phyloP scores from a whole-genome alignment of 495 filamentous ascomycete species.

The Mytilinidion resinicola region DNA sequence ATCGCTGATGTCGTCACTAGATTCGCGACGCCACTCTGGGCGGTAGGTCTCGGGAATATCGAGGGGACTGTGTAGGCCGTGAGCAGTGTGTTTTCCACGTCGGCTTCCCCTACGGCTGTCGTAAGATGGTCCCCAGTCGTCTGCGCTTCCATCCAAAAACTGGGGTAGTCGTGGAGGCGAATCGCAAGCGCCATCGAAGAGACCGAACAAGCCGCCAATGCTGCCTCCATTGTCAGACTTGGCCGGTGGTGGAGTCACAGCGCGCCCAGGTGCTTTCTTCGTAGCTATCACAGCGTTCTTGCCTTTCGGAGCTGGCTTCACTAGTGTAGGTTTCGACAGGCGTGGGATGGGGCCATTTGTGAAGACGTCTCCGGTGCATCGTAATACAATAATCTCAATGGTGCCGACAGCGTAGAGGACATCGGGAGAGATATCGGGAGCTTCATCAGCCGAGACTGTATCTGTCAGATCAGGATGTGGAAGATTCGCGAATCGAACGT shows the following conservation, averaged over 20 bases:
- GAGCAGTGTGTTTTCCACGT: too few relatives aligned
- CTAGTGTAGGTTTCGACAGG: not conserved
- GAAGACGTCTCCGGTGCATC: conserved; percentile 27
- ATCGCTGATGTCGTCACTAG: too few relatives aligned
- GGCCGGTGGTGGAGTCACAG: not conserved
- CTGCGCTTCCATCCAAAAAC: too few relatives aligned
- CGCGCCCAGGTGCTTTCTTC: conserved; percentile 2
- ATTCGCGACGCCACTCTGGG: too few relatives aligned
- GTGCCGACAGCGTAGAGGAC: conserved; percentile 40
- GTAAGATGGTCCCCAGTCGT: too few relatives aligned
- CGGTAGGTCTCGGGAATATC: too few relatives aligned
- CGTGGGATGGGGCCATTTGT: not conserved
- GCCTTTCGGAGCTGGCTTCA: conserved; percentile 1
- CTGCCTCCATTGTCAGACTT: not conserved
- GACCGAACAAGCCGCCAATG: conserved; percentile 14
- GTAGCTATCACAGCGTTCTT: conserved; percentile 5
- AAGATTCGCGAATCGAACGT: not conserved
- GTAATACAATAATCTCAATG: conserved; percentile 45
- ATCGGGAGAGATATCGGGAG: conserved; percentile 25
- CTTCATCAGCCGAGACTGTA: conserved; percentile 24
- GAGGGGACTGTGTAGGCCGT: too few relatives aligned
- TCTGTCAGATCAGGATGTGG: not conserved
- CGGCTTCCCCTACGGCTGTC: too few relatives aligned
- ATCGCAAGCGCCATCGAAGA: conserved; percentile 21
- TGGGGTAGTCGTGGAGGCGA: too few relatives aligned